These are phyloP conservation scores for Stemphylium lycopersici DNA, from an alignment of 2,329 filamentous ascomycete genomes.

Conservation along the genomic window DNA sequence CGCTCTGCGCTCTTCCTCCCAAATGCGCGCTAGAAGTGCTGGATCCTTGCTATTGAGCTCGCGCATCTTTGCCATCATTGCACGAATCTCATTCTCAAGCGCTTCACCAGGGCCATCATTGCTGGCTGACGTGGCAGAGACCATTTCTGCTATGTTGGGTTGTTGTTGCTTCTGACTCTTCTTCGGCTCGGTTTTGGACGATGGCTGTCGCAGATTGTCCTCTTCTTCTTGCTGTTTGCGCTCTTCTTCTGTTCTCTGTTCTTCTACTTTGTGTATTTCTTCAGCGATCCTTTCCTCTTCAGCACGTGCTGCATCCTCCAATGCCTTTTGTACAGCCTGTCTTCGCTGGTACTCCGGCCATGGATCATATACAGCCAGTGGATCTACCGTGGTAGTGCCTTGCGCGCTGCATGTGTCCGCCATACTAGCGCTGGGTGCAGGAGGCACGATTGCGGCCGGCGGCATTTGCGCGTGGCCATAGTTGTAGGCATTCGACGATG, in stretches of 20 bases:
- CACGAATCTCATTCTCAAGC: slow-evolving; percentile 59
- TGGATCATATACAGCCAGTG: slow-evolving; percentile 61
- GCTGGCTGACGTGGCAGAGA: slow-evolving; percentile 3
- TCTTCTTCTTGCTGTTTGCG: slow-evolving; percentile 29
- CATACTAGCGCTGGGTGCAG: slow-evolving; percentile 22
- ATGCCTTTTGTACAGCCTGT: slow-evolving; percentile 42
- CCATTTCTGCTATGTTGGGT: slow-evolving; percentile 12
- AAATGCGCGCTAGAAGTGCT: slow-evolving; percentile 60
- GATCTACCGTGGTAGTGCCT: slow-evolving; percentile 56
- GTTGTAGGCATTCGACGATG: slow-evolving; percentile 27
- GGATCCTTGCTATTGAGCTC: slow-evolving; percentile 63
- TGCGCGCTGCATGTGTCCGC: slow-evolving; percentile 29
- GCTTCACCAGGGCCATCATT: slow-evolving; percentile 29
- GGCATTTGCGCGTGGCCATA: slow-evolving; percentile 23
- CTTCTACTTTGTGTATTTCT: slow-evolving; percentile 36
- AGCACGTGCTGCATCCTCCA: slow-evolving; percentile 43
- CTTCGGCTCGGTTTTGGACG: slow-evolving; percentile 28
- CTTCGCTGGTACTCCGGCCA: slow-evolving; percentile 57
- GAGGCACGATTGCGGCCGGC: slow-evolving; percentile 20
- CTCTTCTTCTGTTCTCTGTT: slow-evolving; percentile 34
- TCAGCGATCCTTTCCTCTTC: slow-evolving; percentile 41
- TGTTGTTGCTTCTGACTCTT: slow-evolving; percentile 34
- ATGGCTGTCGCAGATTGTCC: slow-evolving; percentile 25
- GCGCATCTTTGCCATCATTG: slow-evolving; percentile 64
- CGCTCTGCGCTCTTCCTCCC: slow-evolving; percentile 59